Percentiles rank a stretch among this genome's conserved stretches.
Evolutionary conservation across 495 filamentous ascomycete species (phyloP).

Genomic region (Daldinia decipiens): DNA sequence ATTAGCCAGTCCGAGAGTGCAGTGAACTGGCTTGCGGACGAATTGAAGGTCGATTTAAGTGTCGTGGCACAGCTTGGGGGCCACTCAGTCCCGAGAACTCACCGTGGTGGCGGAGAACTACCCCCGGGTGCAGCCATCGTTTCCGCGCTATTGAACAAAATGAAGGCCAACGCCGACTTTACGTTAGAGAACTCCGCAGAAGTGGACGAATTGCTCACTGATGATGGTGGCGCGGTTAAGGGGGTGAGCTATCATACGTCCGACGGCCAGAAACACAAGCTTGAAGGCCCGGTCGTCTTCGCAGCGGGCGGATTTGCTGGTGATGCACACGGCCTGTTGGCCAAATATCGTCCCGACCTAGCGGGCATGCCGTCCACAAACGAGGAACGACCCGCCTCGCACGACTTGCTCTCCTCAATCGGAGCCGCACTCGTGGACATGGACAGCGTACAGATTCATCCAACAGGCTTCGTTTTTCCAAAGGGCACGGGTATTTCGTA

Average conservation of each 20-base stretch:
- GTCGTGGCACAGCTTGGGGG: slow-evolving; percentile 65
- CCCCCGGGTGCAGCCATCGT: slow-evolving; percentile 67
- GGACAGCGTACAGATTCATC: slow-evolving; percentile 68
- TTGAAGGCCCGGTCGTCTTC: slow-evolving; percentile 65
- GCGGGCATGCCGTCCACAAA: slow-evolving; percentile 69
- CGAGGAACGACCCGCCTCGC: slow-evolving; percentile 61
- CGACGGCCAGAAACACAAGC: slow-evolving; percentile 39
- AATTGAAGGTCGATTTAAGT: slow-evolving; percentile 64
- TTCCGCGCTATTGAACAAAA: slow-evolving; percentile 55
- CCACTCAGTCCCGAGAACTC: slow-evolving; percentile 63
- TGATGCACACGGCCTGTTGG: slow-evolving; percentile 63
- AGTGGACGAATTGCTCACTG: slow-evolving; percentile 58
- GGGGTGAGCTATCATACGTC: slow-evolving; percentile 50
- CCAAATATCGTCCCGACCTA: slow-evolving; percentile 65
- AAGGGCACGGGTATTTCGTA: slow-evolving; percentile 44
- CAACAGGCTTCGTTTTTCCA: slow-evolving; percentile 79
- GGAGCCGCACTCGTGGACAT: slow-evolving; percentile 67
- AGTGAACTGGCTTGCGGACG: slow-evolving; percentile 62
- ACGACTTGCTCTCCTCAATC: slow-evolving; percentile 56
- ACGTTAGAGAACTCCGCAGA: slow-evolving; percentile 55
- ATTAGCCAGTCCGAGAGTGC: slow-evolving; percentile 54
- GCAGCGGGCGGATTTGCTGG: slow-evolving; percentile 68
- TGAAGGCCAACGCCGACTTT: slow-evolving; percentile 58
- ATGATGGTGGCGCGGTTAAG: slow-evolving; percentile 37
- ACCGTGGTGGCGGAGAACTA: slow-evolving; percentile 60